Conservation (phyloP, 805 yeast species). For the Saturnispora hagleri region DNA sequence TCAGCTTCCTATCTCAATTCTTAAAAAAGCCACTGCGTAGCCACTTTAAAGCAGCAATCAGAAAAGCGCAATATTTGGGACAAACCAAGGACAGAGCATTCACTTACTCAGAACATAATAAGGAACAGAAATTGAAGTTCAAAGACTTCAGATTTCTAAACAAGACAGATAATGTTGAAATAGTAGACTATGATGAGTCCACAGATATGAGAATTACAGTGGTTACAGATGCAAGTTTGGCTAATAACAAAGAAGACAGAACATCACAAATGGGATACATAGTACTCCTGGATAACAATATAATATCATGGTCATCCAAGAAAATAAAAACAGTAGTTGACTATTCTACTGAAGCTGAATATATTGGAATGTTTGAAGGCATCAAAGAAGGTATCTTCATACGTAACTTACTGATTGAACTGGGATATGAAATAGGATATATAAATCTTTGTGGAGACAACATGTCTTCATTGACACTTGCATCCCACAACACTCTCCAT, state of each 20-base stretch:
- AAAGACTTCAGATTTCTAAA: not conserved
- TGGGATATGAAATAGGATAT: too few species aligned
- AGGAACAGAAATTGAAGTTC: not conserved
- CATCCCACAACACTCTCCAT: too few species aligned
- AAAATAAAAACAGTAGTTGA: too few species aligned
- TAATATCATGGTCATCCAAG: slow-evolving; percentile 1
- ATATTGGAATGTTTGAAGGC: too few species aligned
- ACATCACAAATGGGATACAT: not conserved
- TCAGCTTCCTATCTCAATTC: not conserved
- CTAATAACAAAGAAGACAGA: not conserved
- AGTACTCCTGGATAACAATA: not conserved
- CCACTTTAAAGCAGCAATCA: not conserved
- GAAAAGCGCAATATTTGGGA: not conserved
- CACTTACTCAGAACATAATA: not conserved
- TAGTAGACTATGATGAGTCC: not conserved
- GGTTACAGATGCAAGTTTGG: not conserved
- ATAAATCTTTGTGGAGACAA: too few species aligned
- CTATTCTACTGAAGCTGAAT: too few species aligned
- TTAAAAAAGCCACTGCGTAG: not conserved
- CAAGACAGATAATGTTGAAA: not conserved
- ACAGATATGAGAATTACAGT: not conserved
- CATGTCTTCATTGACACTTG: too few species aligned
- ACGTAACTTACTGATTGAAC: too few species aligned
- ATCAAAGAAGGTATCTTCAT: too few species aligned
- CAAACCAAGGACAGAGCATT: not conserved